Evolutionary conservation across 2,329 filamentous ascomycete genomes (phyloP).

Genomic region (Clonostachys rhizophaga): DNA sequence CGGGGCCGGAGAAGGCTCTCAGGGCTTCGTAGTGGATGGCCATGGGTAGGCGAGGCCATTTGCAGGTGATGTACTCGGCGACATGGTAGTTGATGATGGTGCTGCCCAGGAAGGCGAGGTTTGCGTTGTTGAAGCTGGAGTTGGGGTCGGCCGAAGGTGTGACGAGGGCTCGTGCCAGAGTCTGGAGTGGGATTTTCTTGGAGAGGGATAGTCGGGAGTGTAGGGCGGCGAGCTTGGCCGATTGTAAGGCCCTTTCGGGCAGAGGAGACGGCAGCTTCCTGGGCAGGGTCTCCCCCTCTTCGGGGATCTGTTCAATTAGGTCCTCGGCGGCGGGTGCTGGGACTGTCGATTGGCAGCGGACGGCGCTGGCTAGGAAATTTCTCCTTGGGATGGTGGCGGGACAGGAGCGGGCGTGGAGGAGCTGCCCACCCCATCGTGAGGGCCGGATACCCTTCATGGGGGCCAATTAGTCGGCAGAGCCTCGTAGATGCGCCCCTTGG

Average conservation of each 20-base stretch:
- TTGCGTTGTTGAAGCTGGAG: slow-evolving; percentile 81
- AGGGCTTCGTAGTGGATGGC: slow-evolving; percentile 81
- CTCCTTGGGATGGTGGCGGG: slow-evolving; percentile 11
- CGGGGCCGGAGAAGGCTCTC: slow-evolving; percentile 75
- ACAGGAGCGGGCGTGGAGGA: slow-evolving; percentile 26
- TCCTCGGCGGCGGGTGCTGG: slow-evolving; percentile 9
- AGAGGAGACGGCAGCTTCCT: slow-evolving; percentile 64
- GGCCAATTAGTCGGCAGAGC: slow-evolving; percentile 1
- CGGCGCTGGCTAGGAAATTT: slow-evolving; percentile 12
- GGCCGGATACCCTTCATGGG: slow-evolving; percentile 37
- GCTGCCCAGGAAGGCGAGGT: slow-evolving; percentile 75
- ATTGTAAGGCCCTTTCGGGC: slow-evolving; percentile 60
- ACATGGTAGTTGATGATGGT: slow-evolving; percentile 86
- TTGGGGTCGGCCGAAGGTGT: slow-evolving; percentile 79
- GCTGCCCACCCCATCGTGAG: slow-evolving; percentile 33
- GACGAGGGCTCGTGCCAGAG: slow-evolving; percentile 79
- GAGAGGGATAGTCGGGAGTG: slow-evolving; percentile 85
- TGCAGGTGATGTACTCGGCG: slow-evolving; percentile 81
- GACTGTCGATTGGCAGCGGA: slow-evolving; percentile 16
- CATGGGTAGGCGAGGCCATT: slow-evolving; percentile 88
- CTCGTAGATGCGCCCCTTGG: background rate
- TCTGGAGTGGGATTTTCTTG: slow-evolving; percentile 76
- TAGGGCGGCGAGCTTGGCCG: slow-evolving; percentile 87
- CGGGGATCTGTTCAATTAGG: slow-evolving; percentile 3
- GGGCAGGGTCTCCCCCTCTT: slow-evolving; percentile 10